A percentile compares a stretch with the other conserved stretches of the same genome.
phyloP scores from a whole-genome alignment of 805 yeast genomes.

The Saturnispora halmiae region DNA sequence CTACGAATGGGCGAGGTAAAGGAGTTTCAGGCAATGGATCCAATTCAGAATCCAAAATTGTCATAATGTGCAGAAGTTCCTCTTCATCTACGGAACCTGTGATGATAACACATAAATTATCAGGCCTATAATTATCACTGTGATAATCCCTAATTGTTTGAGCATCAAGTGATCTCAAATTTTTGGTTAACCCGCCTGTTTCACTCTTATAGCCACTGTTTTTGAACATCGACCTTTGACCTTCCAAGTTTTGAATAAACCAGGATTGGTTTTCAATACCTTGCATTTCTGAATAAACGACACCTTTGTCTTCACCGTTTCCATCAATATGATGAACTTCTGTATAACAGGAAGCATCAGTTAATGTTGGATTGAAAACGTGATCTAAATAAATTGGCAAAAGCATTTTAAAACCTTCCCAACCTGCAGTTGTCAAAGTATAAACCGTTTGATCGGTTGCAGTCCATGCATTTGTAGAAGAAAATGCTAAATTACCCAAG shows the following conservation, averaged over 20 bases:
- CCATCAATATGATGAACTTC: conserved; percentile 96
- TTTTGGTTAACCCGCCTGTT: conserved; percentile 83
- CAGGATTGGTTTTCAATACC: conserved; percentile 76
- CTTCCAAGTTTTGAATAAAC: conserved; percentile 51
- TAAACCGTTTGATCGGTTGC: conserved; percentile 93
- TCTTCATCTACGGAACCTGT: conserved; percentile 78
- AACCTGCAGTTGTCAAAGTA: conserved; percentile 85
- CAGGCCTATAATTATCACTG: conserved; percentile 61
- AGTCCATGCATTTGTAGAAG: conserved; percentile 95
- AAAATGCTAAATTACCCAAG: conserved; percentile 73
- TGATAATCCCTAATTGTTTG: conserved; percentile 75
- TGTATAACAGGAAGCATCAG: conserved; percentile 84
- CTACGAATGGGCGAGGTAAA: conserved; percentile 69
- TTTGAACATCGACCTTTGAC: conserved; percentile 48
- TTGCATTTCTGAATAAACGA: conserved; percentile 95
- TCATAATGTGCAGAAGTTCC: conserved; percentile 56
- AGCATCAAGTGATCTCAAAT: conserved; percentile 62
- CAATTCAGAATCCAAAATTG: conserved; percentile 50
- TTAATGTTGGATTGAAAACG: conserved; percentile 69
- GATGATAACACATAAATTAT: conserved; percentile 72
- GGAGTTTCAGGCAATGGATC: conserved; percentile 33
- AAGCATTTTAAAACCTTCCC: conserved; percentile 83
- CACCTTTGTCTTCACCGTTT: conserved; percentile 85
- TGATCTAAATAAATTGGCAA: conserved; percentile 90
- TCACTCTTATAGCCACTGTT: conserved; percentile 83